Percentiles rank a stretch among this genome's conserved stretches.
phyloP scores from a whole-genome alignment of 306 rosid genomes.

The Dalbergia cultrata region DNA sequence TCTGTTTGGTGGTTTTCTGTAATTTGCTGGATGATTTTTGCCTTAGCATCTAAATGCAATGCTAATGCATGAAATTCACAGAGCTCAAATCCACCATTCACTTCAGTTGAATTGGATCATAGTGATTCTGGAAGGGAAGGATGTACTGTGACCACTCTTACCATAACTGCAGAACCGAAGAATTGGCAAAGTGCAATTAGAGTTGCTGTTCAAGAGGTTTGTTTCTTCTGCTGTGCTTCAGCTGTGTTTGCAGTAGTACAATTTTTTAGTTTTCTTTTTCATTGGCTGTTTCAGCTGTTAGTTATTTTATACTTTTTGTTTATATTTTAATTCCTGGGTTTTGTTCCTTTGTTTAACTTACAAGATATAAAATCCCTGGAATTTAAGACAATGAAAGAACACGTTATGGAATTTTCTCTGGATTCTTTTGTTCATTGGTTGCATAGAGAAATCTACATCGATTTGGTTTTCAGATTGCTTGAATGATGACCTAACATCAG shows the following conservation, averaged over 20 bases:
- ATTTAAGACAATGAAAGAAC: slow-evolving; percentile 1
- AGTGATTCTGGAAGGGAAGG: slow-evolving; percentile 99
- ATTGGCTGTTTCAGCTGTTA: slow-evolving; percentile 33
- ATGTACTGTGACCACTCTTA: slow-evolving; percentile 98
- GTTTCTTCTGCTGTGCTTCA: slow-evolving; percentile 44
- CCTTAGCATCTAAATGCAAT: slow-evolving; percentile 41
- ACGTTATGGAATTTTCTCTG: slow-evolving; percentile 15
- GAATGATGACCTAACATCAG: slow-evolving; percentile 26
- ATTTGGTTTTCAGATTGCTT: slow-evolving; percentile 33
- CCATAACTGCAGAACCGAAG: slow-evolving; percentile 94
- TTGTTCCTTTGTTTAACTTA: slow-evolving; percentile 5
- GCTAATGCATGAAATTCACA: slow-evolving; percentile 55
- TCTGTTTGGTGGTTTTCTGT: slow-evolving; percentile 15
- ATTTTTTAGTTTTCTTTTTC: slow-evolving; percentile 20
- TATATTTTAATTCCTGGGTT: slow-evolving; percentile 23
- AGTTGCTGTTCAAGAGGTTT: slow-evolving; percentile 99
- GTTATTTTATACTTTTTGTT: slow-evolving; percentile 16
- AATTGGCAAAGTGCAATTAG: slow-evolving; percentile 92
- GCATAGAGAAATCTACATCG: slow-evolving; percentile 18
- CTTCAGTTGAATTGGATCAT: slow-evolving; percentile 97
- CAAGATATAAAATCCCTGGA: slow-evolving; percentile 11
- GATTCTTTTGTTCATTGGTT: slow-evolving; percentile 21
- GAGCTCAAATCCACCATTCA: slow-evolving; percentile 99
- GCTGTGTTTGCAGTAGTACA: slow-evolving; percentile 27
- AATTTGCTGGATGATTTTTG: slow-evolving; percentile 30